These are phyloP conservation scores for Acmispon strigosus DNA, from an alignment of 306 rosid species.

Conservation along the genomic window DNA sequence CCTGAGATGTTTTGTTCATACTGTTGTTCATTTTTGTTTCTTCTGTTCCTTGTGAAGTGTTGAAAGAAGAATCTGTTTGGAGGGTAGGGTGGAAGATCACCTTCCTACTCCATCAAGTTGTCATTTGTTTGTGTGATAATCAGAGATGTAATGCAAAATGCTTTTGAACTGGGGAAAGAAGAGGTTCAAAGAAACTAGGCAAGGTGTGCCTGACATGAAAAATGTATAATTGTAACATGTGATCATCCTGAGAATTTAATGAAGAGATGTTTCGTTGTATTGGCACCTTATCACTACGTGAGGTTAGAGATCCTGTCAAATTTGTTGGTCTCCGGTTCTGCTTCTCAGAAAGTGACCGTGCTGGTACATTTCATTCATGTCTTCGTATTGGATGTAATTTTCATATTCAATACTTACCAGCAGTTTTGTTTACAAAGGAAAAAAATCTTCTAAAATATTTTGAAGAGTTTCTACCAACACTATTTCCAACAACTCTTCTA, in stretches of 20 bases:
- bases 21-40: slow-evolving; percentile 24
- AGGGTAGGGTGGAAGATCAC: slow-evolving; percentile 87
- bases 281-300: not conserved
- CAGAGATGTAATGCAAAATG: slow-evolving; percentile 23
- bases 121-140: slow-evolving; percentile 55
- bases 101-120: slow-evolving; percentile 51
- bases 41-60: slow-evolving; percentile 34
- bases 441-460: too few relatives aligned
- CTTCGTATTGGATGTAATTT: too few relatives aligned
- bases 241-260: slow-evolving; percentile 73
- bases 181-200: slow-evolving; percentile 5
- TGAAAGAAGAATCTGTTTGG: slow-evolving; percentile 44
- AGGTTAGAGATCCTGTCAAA: too few relatives aligned
- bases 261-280: slow-evolving; percentile 66
- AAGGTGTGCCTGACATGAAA: slow-evolving; percentile 30
- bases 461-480: too few relatives aligned
- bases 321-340: too few relatives aligned
- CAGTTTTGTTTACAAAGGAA: too few relatives aligned
- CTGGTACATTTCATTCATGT: too few relatives aligned
- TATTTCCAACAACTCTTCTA: too few relatives aligned
- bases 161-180: slow-evolving; percentile 19
- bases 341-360: too few relatives aligned
- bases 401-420: too few relatives aligned
- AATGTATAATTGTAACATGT: slow-evolving; percentile 47
- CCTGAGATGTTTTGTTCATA: slow-evolving; percentile 36